phyloP scores from a whole-genome alignment of 371 early-diverging fungal genomes.

The Mucor racemosus region DNA sequence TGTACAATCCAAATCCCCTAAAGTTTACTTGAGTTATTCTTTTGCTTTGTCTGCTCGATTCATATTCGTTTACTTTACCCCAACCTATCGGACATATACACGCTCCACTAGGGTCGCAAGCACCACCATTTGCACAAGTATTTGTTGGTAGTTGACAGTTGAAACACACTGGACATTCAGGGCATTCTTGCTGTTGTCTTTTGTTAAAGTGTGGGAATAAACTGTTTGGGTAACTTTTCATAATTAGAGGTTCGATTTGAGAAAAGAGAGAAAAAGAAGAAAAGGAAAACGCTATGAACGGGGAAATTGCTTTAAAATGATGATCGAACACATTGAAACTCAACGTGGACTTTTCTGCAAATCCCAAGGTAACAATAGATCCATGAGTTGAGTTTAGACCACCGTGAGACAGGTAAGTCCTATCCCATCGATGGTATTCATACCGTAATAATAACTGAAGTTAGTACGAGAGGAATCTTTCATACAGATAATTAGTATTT shows the following conservation, averaged over 20 bases:
- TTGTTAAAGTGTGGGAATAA: constrained; percentile 19
- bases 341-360: too few relatives aligned
- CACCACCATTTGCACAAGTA: constrained; percentile 49
- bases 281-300: too few relatives aligned
- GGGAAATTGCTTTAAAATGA: too few relatives aligned
- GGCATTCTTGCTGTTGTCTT: constrained; percentile 38
- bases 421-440: too few relatives aligned
- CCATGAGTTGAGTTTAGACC: too few relatives aligned
- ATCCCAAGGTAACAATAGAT: too few relatives aligned
- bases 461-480: too few relatives aligned
- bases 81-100: constrained; percentile 49
- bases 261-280: too few relatives aligned
- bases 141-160: constrained; percentile 50
- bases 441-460: too few relatives aligned
- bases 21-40: not conserved
- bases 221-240: not conserved
- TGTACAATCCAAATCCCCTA: constrained; percentile 46
- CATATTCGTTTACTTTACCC: constrained; percentile 33
- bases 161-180: constrained; percentile 56
- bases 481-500: too few relatives aligned
- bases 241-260: not conserved
- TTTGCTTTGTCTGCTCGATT: not conserved
- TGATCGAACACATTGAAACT: too few relatives aligned
- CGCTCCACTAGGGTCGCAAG: constrained; percentile 42
- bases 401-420: too few relatives aligned